Evolutionary conservation across 129 eudicot genomes (phyloP), one percentile per base, ranked within the genome.

Genomic region (Lonicera japonica): DNA sequence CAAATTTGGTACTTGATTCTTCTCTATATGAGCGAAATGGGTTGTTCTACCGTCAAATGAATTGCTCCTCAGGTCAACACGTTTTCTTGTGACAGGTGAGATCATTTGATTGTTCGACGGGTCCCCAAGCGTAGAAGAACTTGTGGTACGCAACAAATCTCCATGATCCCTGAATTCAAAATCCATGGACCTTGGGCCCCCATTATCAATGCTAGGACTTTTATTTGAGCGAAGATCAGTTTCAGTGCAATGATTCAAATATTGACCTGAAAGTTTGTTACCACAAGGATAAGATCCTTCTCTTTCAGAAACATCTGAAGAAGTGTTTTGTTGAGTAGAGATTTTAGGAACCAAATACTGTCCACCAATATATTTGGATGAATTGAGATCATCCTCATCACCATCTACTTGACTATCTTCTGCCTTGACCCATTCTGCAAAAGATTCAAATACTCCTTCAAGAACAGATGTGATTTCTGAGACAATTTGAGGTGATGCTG

Each of bases 41-140:
- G 61, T 72, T 43, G 36, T 2, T 66, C 61, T 59, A 63, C 54
- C 69, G 62, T 60, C 69, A 66, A 69, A 74, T 23, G 70, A 60
- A 73, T 45, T 76, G 53, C 70, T 74, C 64, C 70, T 79, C 38
- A 85, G 62, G 24, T 82, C 80, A 59, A 70, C 60, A 21, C 84
- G 70, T 65, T 78, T 86, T 75, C 80, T 76, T 48, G 77, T 21
- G 25, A 43, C 43, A 41, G 95, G 89, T 48, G 95, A 82, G 1
- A 58, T 56, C 45, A 71, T 61, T 21, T 69, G 79, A 62, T 71
- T 68, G 58, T 54, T 73, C 51, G 56, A 68, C 45, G 66, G 56
- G 50, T 81, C 94, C 68, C 69, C 79, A 38, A 85, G 94, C 38
- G 74, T 77, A 69, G 84, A 83, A n/a, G 82, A 72, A 69, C 83